A percentile compares a stretch with the other conserved stretches of the same genome.
Conservation (phyloP, 768 basidiomycete genomes). For the Suillus brevipes region DNA sequence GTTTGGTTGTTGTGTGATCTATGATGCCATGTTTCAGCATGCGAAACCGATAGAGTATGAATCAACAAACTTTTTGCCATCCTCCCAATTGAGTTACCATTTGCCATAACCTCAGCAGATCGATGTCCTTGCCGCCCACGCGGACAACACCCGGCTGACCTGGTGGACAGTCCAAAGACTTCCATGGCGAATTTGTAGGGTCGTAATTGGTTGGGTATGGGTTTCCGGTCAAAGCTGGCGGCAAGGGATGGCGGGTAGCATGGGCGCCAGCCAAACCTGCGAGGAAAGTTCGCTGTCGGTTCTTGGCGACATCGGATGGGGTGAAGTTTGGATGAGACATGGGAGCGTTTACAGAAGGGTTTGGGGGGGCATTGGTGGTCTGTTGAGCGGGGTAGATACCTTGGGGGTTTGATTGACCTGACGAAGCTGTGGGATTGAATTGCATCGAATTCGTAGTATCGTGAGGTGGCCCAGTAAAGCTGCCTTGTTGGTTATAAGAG, state of each 20-base stretch:
- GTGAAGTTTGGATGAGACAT: slow-evolving; percentile 37
- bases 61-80: slow-evolving; percentile 51
- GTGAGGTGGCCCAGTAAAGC: slow-evolving; percentile 43
- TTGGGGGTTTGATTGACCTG: slow-evolving; percentile 46
- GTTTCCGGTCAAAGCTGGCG: slow-evolving; percentile 69
- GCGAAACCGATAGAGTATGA: slow-evolving; percentile 15
- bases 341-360: slow-evolving; percentile 44
- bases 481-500: slow-evolving; percentile 26
- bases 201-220: slow-evolving; percentile 60
- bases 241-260: slow-evolving; percentile 62
- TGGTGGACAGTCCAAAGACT: slow-evolving; percentile 58
- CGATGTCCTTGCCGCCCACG: slow-evolving; percentile 72
- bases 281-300: slow-evolving; percentile 62
- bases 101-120: slow-evolving; percentile 74
- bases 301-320: slow-evolving; percentile 42
- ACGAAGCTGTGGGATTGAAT: slow-evolving; percentile 35
- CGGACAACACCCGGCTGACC: slow-evolving; percentile 62
- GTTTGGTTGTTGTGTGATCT: slow-evolving; percentile 51
- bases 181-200: slow-evolving; percentile 62
- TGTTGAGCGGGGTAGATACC: slow-evolving; percentile 40
- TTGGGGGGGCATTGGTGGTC: slow-evolving; percentile 31
- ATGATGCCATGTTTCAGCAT: slow-evolving; percentile 15
- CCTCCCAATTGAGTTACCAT: slow-evolving; percentile 64
- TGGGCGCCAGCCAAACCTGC: slow-evolving; percentile 60
- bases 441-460: slow-evolving; percentile 42